These are phyloP conservation scores for Yamadazyma atmosphaerica DNA, from an alignment of 1,139 yeast genomes.

Conservation along the genomic window DNA sequence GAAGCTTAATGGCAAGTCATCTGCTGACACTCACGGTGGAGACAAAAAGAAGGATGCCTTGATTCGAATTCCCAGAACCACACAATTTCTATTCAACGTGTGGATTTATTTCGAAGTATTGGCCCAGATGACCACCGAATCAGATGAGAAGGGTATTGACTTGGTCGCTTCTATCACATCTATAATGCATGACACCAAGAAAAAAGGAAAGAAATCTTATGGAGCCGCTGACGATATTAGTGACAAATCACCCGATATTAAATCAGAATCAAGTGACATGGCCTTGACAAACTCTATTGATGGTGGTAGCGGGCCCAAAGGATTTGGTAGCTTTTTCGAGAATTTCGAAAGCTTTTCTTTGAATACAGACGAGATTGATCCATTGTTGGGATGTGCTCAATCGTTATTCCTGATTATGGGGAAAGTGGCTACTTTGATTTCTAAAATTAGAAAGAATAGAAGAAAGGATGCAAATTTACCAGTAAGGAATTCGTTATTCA, in stretches of 20 bases:
- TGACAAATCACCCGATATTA: slow-evolving; percentile 22
- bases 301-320: slow-evolving; percentile 13
- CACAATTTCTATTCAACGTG: slow-evolving; percentile 58
- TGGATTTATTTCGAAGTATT: slow-evolving; percentile 69
- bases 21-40: not conserved
- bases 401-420: slow-evolving; percentile 64
- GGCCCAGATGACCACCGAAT: slow-evolving; percentile 61
- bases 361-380: slow-evolving; percentile 51
- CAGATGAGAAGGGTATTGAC: slow-evolving; percentile 47
- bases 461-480: slow-evolving; percentile 10
- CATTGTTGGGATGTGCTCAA: slow-evolving; percentile 66
- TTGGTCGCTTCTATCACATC: slow-evolving; percentile 43
- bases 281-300: slow-evolving; percentile 10
- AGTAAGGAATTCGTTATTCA: slow-evolving; percentile 40
- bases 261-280: slow-evolving; percentile 26
- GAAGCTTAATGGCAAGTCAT: slow-evolving; percentile 1
- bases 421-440: slow-evolving; percentile 56
- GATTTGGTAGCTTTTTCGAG: slow-evolving; percentile 27
- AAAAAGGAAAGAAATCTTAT: slow-evolving; percentile 9
- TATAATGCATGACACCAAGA: slow-evolving; percentile 20
- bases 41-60: slow-evolving; percentile 1
- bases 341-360: slow-evolving; percentile 29
- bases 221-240: slow-evolving; percentile 5
- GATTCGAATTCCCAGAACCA: slow-evolving; percentile 37
- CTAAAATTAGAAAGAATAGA: slow-evolving; percentile 42